Evolutionary conservation across 1,284 basidiomycete species (phyloP).

Genomic region (Exobasidium rhododendri): DNA sequence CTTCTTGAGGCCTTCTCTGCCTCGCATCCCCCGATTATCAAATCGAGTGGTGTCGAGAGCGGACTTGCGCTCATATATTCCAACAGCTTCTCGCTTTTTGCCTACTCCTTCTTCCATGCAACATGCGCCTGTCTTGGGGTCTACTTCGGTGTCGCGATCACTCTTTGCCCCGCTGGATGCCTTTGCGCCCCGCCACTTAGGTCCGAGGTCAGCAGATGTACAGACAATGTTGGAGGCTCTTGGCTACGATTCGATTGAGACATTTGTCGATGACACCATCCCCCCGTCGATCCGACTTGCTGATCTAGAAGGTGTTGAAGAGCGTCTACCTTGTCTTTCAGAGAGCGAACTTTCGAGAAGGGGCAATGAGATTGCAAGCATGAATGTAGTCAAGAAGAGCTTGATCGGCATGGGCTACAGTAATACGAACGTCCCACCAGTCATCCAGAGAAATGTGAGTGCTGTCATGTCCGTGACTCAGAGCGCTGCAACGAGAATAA

Average conservation of each 20-base stretch:
- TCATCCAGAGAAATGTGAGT: slow-evolving; percentile 44
- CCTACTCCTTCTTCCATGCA: not conserved
- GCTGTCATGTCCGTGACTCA: slow-evolving; percentile 17
- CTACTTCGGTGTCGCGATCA: not conserved
- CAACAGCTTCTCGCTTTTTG: not conserved
- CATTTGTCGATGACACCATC: slow-evolving; percentile 46
- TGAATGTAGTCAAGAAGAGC: slow-evolving; percentile 81
- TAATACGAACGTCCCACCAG: slow-evolving; percentile 51
- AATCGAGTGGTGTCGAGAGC: not conserved
- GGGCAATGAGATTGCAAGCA: slow-evolving; percentile 70
- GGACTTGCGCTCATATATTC: not conserved
- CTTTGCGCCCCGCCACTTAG: slow-evolving; percentile 47
- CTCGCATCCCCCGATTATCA: not conserved
- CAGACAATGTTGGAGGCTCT: slow-evolving; percentile 44
- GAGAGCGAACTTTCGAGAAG: slow-evolving; percentile 79
- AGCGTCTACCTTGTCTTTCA: slow-evolving; percentile 63
- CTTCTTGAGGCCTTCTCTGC: not conserved
- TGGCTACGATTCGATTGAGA: slow-evolving; percentile 44
- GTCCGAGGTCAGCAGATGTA: slow-evolving; percentile 42
- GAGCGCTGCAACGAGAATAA: slow-evolving; percentile 2
- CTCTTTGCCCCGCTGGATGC: slow-evolving; percentile 49
- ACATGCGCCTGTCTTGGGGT: slow-evolving; percentile 5
- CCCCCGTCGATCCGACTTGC: slow-evolving; percentile 58
- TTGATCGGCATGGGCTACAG: slow-evolving; percentile 99
- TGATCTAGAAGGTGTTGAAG: slow-evolving; percentile 64